A percentile compares a stretch with the other conserved stretches of the same genome.
These are phyloP conservation scores for Cymodocea nodosa DNA, from an alignment of 116 monocot genomes.

Conservation along the genomic window DNA sequence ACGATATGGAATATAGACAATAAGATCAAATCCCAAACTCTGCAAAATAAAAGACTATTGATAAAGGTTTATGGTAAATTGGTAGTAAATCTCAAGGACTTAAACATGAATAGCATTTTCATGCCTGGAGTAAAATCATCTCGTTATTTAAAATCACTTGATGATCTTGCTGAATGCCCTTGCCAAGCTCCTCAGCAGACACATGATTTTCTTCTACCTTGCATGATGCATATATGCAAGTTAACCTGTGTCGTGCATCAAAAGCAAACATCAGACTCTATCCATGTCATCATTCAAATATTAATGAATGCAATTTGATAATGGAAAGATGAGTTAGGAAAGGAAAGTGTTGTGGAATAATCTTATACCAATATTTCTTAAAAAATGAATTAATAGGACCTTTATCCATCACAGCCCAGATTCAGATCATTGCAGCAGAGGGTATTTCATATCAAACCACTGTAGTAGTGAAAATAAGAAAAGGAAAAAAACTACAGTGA, in stretches of 20 bases:
- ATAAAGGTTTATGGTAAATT: neutral
- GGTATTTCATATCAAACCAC: no score
- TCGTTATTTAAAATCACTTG: conserved; percentile 94
- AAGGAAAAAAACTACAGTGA: no score
- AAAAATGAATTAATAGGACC: no score
- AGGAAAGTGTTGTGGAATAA: no score
- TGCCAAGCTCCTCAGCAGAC: conserved; percentile 95
- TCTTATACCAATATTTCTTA: no score
- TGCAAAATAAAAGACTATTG: conserved; percentile 16
- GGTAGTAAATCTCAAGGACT: neutral
- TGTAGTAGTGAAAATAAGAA: no score
- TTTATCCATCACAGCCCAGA: no score
- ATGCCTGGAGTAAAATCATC: conserved; percentile 84
- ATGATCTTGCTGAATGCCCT: conserved; percentile 95
- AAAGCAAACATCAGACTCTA: no score
- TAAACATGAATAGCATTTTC: neutral
- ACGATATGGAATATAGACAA: conserved; percentile 90
- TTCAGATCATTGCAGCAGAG: no score
- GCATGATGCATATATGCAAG: conserved; percentile 81
- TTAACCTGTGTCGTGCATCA: conserved; percentile 43
- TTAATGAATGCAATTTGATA: neutral
- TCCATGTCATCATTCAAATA: no score
- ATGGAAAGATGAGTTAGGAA: no score
- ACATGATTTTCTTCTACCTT: conserved; percentile 86
- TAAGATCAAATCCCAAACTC: conserved; percentile 89